These are phyloP conservation scores for Penicillium sp. DNA, from an alignment of 2,329 filamentous ascomycete genomes.

Conservation along the genomic window DNA sequence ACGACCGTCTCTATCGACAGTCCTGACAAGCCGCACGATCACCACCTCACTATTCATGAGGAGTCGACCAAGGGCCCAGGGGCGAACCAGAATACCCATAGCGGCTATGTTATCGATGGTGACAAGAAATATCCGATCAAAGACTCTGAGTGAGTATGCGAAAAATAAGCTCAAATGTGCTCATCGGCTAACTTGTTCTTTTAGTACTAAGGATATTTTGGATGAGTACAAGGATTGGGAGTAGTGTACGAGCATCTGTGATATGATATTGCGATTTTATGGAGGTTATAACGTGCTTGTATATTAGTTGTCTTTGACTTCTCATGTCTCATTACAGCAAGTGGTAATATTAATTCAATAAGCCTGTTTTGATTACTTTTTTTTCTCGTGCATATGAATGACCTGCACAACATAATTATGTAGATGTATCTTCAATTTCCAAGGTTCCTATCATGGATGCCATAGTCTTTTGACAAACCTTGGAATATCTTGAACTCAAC, in stretches of 20 bases:
- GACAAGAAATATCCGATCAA: background rate
- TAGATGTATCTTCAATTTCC: background rate
- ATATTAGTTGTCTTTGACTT: slow-evolving; percentile 12
- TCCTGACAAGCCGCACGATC: background rate
- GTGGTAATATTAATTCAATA: background rate
- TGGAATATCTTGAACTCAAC: background rate
- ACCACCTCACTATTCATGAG: slow-evolving; percentile 5
- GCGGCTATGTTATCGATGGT: slow-evolving; percentile 11
- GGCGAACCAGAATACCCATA: slow-evolving; percentile 14
- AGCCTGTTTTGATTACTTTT: background rate
- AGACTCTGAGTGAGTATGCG: slow-evolving; percentile 14
- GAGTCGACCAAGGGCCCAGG: slow-evolving; percentile 10
- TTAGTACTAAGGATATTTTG: slow-evolving; percentile 13
- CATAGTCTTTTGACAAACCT: too few species aligned
- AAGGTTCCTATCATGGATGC: background rate
- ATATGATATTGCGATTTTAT: background rate
- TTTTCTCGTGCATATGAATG: background rate
- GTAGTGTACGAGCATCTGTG: slow-evolving; percentile 12
- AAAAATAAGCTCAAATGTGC: background rate
- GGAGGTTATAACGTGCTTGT: slow-evolving; percentile 13
- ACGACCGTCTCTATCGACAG: background rate
- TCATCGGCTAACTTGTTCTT: background rate
- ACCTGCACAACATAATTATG: background rate
- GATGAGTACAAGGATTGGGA: slow-evolving; percentile 19
- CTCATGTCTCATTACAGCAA: background rate